These are phyloP conservation scores for Colletotrichum lupini DNA, from an alignment of 2,329 filamentous ascomycete species.

Conservation along the genomic window DNA sequence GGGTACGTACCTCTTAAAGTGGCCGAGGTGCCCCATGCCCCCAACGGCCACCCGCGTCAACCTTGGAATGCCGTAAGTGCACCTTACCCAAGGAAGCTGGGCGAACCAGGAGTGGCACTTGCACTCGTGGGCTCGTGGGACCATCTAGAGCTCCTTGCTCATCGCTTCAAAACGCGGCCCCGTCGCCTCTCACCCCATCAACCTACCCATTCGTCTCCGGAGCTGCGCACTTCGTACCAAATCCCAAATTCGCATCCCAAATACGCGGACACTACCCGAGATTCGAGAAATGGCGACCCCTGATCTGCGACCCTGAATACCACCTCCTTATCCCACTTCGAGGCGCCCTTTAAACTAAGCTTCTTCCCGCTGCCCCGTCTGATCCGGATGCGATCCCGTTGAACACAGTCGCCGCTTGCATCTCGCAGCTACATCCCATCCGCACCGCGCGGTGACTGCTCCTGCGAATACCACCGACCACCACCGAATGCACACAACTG, in stretches of 20 bases:
- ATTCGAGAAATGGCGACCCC: constrained; percentile 25
- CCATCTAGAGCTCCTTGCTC: constrained; percentile 13
- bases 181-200: not conserved
- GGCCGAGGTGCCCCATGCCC: not conserved
- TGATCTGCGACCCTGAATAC: constrained; percentile 33
- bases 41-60: not conserved
- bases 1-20: not conserved
- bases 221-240: not conserved
- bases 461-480: not conserved
- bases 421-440: not conserved
- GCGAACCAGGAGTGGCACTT: no score
- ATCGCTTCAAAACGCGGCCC: constrained; percentile 10
- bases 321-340: constrained; percentile 2
- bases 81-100: no score
- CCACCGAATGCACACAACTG: not conserved
- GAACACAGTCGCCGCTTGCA: constrained; percentile 9
- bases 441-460: not conserved
- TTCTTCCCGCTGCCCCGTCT: not conserved
- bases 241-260: constrained; percentile 10
- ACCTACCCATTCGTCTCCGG: no score
- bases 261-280: constrained; percentile 28
- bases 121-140: not conserved
- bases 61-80: no score
- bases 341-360: not conserved
- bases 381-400: constrained; percentile 12